Base-by-base conservation (phyloP, 495 filamentous ascomycete species). In the Cryomyces minteri region DNA sequence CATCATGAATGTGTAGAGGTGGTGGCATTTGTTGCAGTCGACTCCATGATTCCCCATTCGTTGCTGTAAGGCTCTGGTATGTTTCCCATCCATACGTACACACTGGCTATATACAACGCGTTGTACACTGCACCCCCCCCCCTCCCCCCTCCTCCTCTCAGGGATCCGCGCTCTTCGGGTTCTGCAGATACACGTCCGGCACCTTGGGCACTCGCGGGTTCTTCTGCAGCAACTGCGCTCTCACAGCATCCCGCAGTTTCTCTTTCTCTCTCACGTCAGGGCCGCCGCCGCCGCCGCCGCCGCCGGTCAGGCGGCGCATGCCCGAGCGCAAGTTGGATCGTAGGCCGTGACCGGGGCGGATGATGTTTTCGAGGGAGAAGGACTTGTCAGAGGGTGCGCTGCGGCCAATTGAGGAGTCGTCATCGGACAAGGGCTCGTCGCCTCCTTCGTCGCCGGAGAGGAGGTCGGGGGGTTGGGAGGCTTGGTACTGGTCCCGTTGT, bases 141-240 rank as follows among this genome's bases (percentile, higher is more conserved):
- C n/a, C n/a, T n/a, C 3, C 5, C 42, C 14, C 41, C 1, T 12
- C n/a, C 18, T 12, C 30, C 42, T 31, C 28, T 43, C 33, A n/a
- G 52, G 49, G 53, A 51, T 25, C 18, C 18, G 18, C 18, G 18
- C 18, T 25, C 18, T 25, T 25, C 2, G 18, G 18, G 18, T 62
- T 54, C 31, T 45, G 44, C 44, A 58, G 41, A 48, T 57, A 65
- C 8, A 55, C 53, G 45, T 58, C 54, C 28, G 62, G 59, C 40
- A 65, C 59, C 43, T 62, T 63, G 18, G 62, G 62, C 41, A 65
- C 60, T 47, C 53, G 51, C 41, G 62, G 62, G 47, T 59, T 63
- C 54, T 58, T 56, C 44, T 53, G 39, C 18, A 25, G 18, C 36
- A 52, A 28, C 44, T 37, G 49, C 9, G 38, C 44, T 25, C 52